Percentiles rank a stretch among this genome's conserved stretches.
Evolutionary conservation across 768 basidiomycete species (phyloP).

Genomic region (Mycena latifolia): DNA sequence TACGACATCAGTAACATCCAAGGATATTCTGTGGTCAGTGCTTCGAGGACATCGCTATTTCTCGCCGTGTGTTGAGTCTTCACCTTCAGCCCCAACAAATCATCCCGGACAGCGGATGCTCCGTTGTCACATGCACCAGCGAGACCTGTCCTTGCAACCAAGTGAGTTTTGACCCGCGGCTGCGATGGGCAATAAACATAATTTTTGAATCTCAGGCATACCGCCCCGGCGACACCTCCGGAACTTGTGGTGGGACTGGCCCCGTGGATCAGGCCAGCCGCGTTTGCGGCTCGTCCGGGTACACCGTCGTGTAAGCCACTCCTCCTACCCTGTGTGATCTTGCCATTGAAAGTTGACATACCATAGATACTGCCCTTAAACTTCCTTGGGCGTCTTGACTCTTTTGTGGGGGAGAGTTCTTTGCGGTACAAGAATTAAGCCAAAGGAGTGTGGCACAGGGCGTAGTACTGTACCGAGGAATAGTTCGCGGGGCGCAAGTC

Average conservation of each 20-base stretch:
- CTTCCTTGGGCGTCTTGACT: not conserved
- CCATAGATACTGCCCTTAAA: slow-evolving; percentile 8
- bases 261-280: slow-evolving; percentile 15
- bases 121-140: slow-evolving; percentile 1
- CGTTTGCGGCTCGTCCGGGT: slow-evolving; percentile 3
- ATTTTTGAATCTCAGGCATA: slow-evolving; percentile 9
- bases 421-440: no score
- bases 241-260: slow-evolving; percentile 20
- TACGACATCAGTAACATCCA: slow-evolving; percentile 26
- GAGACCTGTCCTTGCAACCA: slow-evolving; percentile 10
- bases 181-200: no score
- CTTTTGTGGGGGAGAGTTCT: no score
- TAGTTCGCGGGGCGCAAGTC: no score
- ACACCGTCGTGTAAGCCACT: slow-evolving; percentile 13
- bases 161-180: not conserved
- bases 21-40: slow-evolving; percentile 10
- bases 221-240: slow-evolving; percentile 17
- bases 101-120: slow-evolving; percentile 7
- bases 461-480: no score
- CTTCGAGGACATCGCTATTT: no score
- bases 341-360: not conserved
- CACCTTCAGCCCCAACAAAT: slow-evolving; percentile 2
- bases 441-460: no score
- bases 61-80: not conserved
- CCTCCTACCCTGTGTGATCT: not conserved